Conservation (phyloP, 352 stramenopile species). For the Pythium sukuiense region DNA sequence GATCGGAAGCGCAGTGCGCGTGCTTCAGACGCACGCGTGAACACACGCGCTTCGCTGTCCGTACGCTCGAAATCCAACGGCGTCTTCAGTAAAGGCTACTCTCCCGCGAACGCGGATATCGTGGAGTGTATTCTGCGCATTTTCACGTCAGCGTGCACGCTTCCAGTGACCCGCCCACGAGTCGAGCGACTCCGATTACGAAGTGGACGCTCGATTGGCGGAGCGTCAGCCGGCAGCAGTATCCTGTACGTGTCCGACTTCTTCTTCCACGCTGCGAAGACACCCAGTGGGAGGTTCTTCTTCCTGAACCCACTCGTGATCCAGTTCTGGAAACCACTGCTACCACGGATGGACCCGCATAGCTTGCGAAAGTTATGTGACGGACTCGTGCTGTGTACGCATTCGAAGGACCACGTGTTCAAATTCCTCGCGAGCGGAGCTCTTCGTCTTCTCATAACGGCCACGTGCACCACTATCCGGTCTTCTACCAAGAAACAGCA, state of each 20-base stretch:
- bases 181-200: not conserved
- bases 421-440: slow-evolving; percentile 12
- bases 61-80: slow-evolving; percentile 22
- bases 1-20: not conserved
- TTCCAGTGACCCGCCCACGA: not conserved
- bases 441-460: slow-evolving; percentile 7
- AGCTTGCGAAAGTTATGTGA: slow-evolving; percentile 10
- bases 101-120: slow-evolving; percentile 5
- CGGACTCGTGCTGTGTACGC: slow-evolving; percentile 4
- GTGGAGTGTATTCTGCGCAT: slow-evolving; percentile 23
- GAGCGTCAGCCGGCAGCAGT: not conserved
- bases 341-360: slow-evolving; percentile 18
- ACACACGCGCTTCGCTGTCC: not conserved
- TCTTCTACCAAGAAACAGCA: not conserved
- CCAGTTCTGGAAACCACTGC: slow-evolving; percentile 15
- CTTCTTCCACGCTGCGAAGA: slow-evolving; percentile 17
- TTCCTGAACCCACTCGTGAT: slow-evolving; percentile 22
- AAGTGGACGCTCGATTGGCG: not conserved
- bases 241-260: slow-evolving; percentile 23
- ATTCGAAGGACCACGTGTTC: slow-evolving; percentile 11
- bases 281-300: slow-evolving; percentile 22
- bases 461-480: not conserved
- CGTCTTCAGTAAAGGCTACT: slow-evolving; percentile 24
- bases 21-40: not conserved
- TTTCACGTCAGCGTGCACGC: slow-evolving; percentile 13